Base-by-base conservation (phyloP, 148 eudicot genomes). In the Pouteria glomerata region DNA sequence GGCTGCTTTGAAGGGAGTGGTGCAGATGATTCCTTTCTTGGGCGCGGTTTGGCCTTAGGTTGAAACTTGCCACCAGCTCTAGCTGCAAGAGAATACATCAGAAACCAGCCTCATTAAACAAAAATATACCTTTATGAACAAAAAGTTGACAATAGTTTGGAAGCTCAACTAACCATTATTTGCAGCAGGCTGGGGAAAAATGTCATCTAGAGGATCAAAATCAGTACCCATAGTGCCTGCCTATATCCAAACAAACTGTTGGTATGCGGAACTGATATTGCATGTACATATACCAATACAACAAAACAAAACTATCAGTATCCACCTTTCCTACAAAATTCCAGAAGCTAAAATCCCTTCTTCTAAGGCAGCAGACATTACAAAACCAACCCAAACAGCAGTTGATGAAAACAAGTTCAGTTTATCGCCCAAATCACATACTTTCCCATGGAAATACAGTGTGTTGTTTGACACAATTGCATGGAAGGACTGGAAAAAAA, bases 21-120 rank as follows among this genome's bases (percentile, higher is more conserved):
- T 16, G 50, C 66, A 39, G 75, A 41, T 15, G 75, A 58, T 74
- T 48, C 73, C 66, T 77, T 85, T 68, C 65, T 73, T 23, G 81
- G 86, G 4, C 80, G 83, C 42, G 68, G 77, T 68, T 89, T 91
- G 47, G 74, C 75, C 80, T 87, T 91, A 0, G 94, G 97, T 71
- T 78, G 80, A 76, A 91, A 91, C 73, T 79, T 91, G 66, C 74
- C 74, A 47, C 73, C 76, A 73, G 78, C 73, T 72, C 80, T 74
- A 74, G 70, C 90, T 85, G 87, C 79, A 58, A 62, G 30, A 61
- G 15, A 11, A 53, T 10, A 26, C 12, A 75, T 26, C 12, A 42
- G 10, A 1, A 45, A 19, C 16, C 30, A 31, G 37, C 27, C 16
- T 51, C 57, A 1, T 8, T 3, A 14, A 39, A 23, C 63, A 33